Base-by-base conservation (phyloP, 2,329 filamentous ascomycete species). In the Aspergillus bombycis region DNA sequence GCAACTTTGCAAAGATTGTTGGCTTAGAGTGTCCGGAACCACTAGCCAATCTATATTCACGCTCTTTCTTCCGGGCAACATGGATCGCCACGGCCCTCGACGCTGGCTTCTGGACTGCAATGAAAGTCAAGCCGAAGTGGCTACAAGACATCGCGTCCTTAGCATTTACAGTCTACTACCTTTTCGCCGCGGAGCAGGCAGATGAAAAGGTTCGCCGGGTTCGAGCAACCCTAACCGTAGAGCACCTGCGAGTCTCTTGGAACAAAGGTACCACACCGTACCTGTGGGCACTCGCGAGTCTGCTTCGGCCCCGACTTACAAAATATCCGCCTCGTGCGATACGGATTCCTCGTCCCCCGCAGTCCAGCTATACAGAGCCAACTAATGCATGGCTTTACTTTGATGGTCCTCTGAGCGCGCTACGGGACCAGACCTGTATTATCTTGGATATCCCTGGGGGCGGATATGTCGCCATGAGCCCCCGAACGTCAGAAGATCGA, bases 21-120 rank as follows among this genome's bases (percentile, higher is more conserved):
- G 92, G 93, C 4, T 87, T 99, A 58, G 93, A 97, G 70, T 94
- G 91, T 68, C 94, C 95, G 4, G 95, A 99, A 72, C 95, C 95
- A 23, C 85, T 99, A 74, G 91, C 94, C 34, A 97, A 96, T 74
- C 90, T 98, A 76, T 99, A 99, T 81, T 93, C 92, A 60, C 85
- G 92, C 58, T 89, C 91, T 32, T 99, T 96, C 81, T 99, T 97
- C 77, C 90, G 95, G 56, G 95, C 95, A 61, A 99, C 95, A 75
- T 99, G 95, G 95, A 88, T 98, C 19, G 89, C 95, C 59, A 99
- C 95, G 0, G 95, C 93, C 0, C 81, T 99, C 65, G 95, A 99
- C 72, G 95, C 95, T 7, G 95, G 95, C 1, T 99, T 97, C 78
- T 99, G 95, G 95, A 97, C 93, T 0, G 95, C 95, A 38, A 99